A percentile compares a stretch with the other conserved stretches of the same genome.
Conservation (phyloP, 441 rosid genomes). For the Populus hybrid region DNA sequence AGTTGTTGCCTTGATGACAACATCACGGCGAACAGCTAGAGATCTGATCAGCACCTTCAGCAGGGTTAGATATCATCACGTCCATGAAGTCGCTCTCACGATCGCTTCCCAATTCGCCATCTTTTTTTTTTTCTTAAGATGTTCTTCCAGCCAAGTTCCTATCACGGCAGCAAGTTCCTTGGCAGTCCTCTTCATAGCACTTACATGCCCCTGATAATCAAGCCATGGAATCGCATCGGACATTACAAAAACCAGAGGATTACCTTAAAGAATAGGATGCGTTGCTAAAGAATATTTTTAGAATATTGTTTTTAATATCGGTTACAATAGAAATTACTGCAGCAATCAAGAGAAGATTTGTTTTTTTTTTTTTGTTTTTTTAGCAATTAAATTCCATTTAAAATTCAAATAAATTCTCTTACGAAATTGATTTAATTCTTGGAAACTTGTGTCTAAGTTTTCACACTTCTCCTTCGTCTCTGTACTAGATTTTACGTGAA, state of each 20-base stretch:
- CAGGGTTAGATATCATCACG: constrained; percentile 31
- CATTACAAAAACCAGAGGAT: constrained; percentile 8
- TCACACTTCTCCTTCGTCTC: too few relatives aligned
- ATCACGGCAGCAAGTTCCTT: constrained; percentile 43
- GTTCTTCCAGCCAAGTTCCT: constrained; percentile 48
- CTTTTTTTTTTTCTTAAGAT: constrained; percentile 14
- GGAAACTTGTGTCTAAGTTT: too few relatives aligned
- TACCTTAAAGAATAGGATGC: too few relatives aligned
- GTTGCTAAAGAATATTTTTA: too few relatives aligned
- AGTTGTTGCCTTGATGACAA: constrained; percentile 51
- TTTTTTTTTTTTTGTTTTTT: too few relatives aligned
- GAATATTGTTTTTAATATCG: too few relatives aligned
- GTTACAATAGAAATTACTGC: too few relatives aligned
- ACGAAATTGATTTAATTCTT: too few relatives aligned
- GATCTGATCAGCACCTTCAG: constrained; percentile 27
- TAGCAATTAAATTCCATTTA: too few relatives aligned
- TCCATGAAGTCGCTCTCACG: constrained; percentile 44
- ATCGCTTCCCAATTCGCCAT: neutral
- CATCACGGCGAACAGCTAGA: constrained; percentile 36
- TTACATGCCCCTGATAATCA: constrained; percentile 38
- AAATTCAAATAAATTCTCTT: too few relatives aligned
- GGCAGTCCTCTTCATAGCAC: constrained; percentile 39
- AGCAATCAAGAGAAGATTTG: too few relatives aligned
- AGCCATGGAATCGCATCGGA: constrained; percentile 54
- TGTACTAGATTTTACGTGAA: too few relatives aligned